Percentiles rank a stretch among this genome's conserved stretches.
These are phyloP conservation scores for Neurospora sp. DNA, from an alignment of 495 filamentous ascomycete species.

Conservation along the genomic window DNA sequence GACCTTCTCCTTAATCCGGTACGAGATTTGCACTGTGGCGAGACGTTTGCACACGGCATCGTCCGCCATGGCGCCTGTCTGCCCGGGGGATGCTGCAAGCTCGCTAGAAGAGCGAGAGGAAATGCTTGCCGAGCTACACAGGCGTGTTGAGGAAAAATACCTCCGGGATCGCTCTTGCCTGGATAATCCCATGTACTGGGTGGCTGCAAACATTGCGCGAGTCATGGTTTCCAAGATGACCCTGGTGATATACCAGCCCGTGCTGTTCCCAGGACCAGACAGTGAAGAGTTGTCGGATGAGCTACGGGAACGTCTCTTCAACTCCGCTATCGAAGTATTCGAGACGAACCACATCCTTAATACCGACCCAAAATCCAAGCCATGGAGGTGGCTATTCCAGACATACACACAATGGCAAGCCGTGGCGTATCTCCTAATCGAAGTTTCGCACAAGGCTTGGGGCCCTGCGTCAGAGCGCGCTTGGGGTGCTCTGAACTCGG, in stretches of 20 bases:
- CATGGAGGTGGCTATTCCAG: slow-evolving; percentile 75
- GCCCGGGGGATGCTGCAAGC: slow-evolving; percentile 13
- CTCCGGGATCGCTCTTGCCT: slow-evolving; percentile 48
- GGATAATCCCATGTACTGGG: slow-evolving; percentile 54
- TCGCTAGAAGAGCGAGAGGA: slow-evolving; percentile 49
- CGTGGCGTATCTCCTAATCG: slow-evolving; percentile 63
- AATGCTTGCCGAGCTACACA: slow-evolving; percentile 52
- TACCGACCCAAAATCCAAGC: slow-evolving; percentile 46
- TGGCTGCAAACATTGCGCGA: slow-evolving; percentile 57
- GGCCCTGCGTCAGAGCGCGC: slow-evolving; percentile 59
- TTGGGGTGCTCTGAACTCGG: slow-evolving; percentile 60
- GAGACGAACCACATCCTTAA: slow-evolving; percentile 60
- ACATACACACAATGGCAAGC: slow-evolving; percentile 79
- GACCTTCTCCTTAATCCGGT: slow-evolving; percentile 65
- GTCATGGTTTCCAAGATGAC: slow-evolving; percentile 55
- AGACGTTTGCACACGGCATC: slow-evolving; percentile 30
- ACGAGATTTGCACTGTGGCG: slow-evolving; percentile 44
- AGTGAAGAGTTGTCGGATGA: slow-evolving; percentile 39
- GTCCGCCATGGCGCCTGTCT: slow-evolving; percentile 20
- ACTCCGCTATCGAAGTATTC: slow-evolving; percentile 63
- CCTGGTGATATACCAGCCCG: slow-evolving; percentile 39
- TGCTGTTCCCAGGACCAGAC: slow-evolving; percentile 34
- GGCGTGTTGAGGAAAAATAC: slow-evolving; percentile 56
- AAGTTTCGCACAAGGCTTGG: slow-evolving; percentile 66
- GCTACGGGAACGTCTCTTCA: slow-evolving; percentile 62